These are phyloP conservation scores for Thermothielavioides terrestris DNA, from an alignment of 495 filamentous ascomycete species.

Conservation along the genomic window DNA sequence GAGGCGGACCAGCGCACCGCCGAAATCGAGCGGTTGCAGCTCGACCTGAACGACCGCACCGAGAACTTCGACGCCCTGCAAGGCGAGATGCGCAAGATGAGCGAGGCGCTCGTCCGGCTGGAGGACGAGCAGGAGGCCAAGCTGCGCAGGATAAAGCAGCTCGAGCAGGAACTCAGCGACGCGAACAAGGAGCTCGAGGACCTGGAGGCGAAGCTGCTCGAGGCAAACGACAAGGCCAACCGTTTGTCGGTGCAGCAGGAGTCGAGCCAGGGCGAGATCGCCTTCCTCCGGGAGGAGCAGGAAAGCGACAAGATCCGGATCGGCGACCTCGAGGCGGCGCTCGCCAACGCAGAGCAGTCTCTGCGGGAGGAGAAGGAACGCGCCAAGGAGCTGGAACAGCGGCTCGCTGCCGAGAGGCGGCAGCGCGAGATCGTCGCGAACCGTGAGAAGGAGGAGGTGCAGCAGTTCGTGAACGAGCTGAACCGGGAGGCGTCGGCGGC, in stretches of 20 bases:
- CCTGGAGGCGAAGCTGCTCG: constrained; percentile 63
- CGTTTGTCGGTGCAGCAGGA: constrained; percentile 84
- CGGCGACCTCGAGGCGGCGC: constrained; percentile 73
- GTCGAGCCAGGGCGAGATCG: constrained; percentile 84
- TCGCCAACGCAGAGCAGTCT: constrained; percentile 62
- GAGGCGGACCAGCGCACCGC: constrained; percentile 63
- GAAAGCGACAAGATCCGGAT: constrained; percentile 98
- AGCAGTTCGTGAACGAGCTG: constrained; percentile 68
- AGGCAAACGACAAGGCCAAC: constrained; percentile 76
- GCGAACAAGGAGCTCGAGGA: constrained; percentile 69
- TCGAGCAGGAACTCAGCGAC: constrained; percentile 66
- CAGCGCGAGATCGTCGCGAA: constrained; percentile 80
- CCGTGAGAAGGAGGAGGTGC: constrained; percentile 76
- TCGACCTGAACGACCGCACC: constrained; percentile 58
- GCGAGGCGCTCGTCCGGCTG: constrained; percentile 70
- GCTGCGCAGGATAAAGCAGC: constrained; percentile 52
- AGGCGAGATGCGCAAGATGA: constrained; percentile 82
- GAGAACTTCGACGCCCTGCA: constrained; percentile 82
- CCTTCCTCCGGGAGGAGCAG: constrained; percentile 93
- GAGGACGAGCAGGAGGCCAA: constrained; percentile 77
- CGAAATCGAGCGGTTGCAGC: constrained; percentile 63
- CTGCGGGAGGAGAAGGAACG: constrained; percentile 77
- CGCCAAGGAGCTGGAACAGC: constrained; percentile 65
- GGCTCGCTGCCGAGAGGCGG: constrained; percentile 66
- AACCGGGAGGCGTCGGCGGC: constrained; percentile 69